These are phyloP conservation scores for Kwoniella shivajii DNA, from an alignment of 1,284 basidiomycete species.

Conservation along the genomic window DNA sequence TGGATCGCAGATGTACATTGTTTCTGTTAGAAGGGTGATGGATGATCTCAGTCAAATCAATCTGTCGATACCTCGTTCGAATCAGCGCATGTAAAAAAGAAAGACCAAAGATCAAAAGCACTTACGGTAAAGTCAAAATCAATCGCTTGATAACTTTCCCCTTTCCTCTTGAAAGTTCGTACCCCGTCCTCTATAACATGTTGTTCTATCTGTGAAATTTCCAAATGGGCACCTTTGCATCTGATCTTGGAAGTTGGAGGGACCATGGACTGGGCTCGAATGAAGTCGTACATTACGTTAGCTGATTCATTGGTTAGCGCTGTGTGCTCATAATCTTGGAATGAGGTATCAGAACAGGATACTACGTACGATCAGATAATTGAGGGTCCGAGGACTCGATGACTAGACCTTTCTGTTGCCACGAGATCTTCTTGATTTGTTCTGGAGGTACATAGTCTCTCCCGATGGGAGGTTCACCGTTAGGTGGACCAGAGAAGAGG, in stretches of 20 bases:
- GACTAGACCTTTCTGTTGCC: conserved; percentile 3
- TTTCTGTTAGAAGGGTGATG: conserved; percentile 34
- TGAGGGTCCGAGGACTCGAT: conserved; percentile 27
- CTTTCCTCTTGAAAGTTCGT: conserved; percentile 18
- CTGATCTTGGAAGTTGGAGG: conserved; percentile 31
- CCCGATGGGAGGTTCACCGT: conserved; percentile 36
- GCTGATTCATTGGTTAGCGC: conserved; percentile 22
- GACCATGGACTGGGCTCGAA: conserved; percentile 31
- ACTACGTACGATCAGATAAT: conserved; percentile 33
- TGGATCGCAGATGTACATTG: conserved; percentile 34
- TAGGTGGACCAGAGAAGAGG: conserved; percentile 35
- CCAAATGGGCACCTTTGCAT: conserved; percentile 30
- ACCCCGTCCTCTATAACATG: conserved; percentile 29
- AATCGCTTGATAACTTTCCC: conserved; percentile 30
- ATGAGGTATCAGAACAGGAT: background rate
- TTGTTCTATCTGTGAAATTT: conserved; percentile 25
- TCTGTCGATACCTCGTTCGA: conserved; percentile 21
- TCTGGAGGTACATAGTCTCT: conserved; percentile 7
- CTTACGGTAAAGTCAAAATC: conserved; percentile 49
- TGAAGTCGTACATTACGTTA: conserved; percentile 40
- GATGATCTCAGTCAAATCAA: conserved; percentile 37
- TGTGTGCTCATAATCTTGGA: background rate
- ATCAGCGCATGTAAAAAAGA: background rate
- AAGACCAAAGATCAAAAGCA: background rate
- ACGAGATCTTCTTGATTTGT: conserved; percentile 18